A percentile compares a stretch with the other conserved stretches of the same genome.
These are phyloP conservation scores for Lolium multiflorum DNA, from an alignment of 176 grass and related monocot species.

Conservation along the genomic window DNA sequence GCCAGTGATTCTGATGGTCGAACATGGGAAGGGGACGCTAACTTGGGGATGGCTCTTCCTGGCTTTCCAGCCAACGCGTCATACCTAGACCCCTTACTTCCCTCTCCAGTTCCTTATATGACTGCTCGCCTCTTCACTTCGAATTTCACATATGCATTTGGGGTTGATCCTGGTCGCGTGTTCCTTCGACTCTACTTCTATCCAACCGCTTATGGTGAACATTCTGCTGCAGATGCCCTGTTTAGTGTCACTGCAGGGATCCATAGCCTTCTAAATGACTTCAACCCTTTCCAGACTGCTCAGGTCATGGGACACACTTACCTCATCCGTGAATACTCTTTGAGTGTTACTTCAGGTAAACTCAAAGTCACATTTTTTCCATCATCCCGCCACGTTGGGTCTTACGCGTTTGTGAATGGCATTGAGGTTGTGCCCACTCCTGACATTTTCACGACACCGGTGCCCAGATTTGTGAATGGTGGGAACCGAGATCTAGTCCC, in stretches of 20 bases:
- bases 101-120: too few species aligned
- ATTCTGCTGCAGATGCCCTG: conserved; percentile 15
- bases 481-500: background rate
- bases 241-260: conserved; percentile 43
- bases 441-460: background rate
- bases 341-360: background rate
- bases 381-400: background rate
- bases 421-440: background rate
- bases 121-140: too few species aligned
- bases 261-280: conserved; percentile 18
- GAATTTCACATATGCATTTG: conserved; percentile 6
- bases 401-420: conserved; percentile 39
- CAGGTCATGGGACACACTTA: background rate
- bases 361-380: background rate
- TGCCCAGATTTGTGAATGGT: background rate
- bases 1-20: too few species aligned
- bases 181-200: too few species aligned
- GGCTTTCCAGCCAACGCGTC: too few species aligned
- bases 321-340: background rate
- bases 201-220: conserved; percentile 31
- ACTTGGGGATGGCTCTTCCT: too few species aligned
- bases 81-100: too few species aligned
- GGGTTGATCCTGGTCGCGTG: background rate
- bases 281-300: background rate
- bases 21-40: too few species aligned